Base-by-base conservation (phyloP, 148 eudicot genomes). In the Linanthus parryae region DNA sequence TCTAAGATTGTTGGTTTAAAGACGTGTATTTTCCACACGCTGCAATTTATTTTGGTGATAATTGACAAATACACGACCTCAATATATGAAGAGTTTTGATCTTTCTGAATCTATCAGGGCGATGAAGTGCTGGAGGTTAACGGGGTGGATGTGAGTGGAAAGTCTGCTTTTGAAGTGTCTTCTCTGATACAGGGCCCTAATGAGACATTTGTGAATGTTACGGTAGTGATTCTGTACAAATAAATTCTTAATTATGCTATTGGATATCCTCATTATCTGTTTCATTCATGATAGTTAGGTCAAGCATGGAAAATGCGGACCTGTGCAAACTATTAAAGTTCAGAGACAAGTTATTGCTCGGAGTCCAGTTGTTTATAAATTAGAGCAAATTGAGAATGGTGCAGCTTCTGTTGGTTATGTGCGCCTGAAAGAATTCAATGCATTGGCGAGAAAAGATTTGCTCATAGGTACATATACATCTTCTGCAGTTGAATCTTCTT, bases 391-490 rank as follows among this genome's bases (percentile, higher is more conserved):
- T 48, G 81, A 81, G 26, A 70, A 68, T 55, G 80, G 79, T 42
- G 61, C 76, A 13, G 62, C 55, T 54, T 68, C 81, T 46, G 85
- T 87, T 38, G 95, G 98, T 53, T 91, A 91, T 72, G 82, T 91
- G 59, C 95, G 84, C 49, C 67, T 91, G 13, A 91, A 91, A 68
- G 98, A 91, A 74, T 91, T 91, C 71, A 91, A 91, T 81, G 95
- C 98, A 18, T 68, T 83, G 69, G 98, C 98, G 15, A 91, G 73
- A 69, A 91, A 87, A 71, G 94, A 91, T 73, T 62, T 91, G 54
- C 80, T 83, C n/a, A 87, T 76, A 69, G 98, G 98, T 91, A 69
- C 25, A 22, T 7, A 5, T 17, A 30, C n/a, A 31, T 31, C 2
- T 28, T 18, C 33, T 30, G 17, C 8, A 15, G 5, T 12, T n/a